Conservation (phyloP, 768 basidiomycete species). For the Termitomyces sp. region DNA sequence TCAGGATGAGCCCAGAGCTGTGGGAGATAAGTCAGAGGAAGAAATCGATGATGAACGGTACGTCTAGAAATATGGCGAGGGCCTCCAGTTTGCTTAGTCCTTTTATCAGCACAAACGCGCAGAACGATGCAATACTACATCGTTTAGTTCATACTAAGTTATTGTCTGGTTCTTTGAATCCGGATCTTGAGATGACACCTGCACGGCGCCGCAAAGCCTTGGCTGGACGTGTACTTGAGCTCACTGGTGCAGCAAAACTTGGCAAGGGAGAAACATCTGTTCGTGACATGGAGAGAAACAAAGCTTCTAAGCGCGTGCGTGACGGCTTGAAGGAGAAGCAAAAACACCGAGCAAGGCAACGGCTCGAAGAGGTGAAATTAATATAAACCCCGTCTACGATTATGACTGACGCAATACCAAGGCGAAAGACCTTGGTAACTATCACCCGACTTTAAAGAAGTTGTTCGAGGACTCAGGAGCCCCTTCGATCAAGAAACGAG, state of each 20-base stretch:
- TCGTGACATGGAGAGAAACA: slow-evolving; percentile 57
- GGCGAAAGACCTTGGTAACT: slow-evolving; percentile 84
- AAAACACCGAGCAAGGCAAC: slow-evolving; percentile 43
- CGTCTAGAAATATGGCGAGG: not conserved
- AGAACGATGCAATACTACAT: slow-evolving; percentile 77
- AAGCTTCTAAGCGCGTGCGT: slow-evolving; percentile 66
- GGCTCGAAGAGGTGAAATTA: slow-evolving; percentile 62
- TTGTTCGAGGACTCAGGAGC: slow-evolving; percentile 39
- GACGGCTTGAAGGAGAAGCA: slow-evolving; percentile 64
- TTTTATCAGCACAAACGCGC: slow-evolving; percentile 55
- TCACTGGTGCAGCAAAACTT: slow-evolving; percentile 60
- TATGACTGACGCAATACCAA: slow-evolving; percentile 20
- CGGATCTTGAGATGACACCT: slow-evolving; percentile 54
- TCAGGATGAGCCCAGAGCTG: slow-evolving; percentile 20
- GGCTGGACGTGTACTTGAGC: slow-evolving; percentile 71
- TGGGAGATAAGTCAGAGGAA: slow-evolving; percentile 21
- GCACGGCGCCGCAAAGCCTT: slow-evolving; percentile 71
- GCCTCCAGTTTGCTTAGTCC: not conserved
- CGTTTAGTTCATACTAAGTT: slow-evolving; percentile 76
- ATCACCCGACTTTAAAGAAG: slow-evolving; percentile 73
- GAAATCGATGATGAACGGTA: slow-evolving; percentile 58
- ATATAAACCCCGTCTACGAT: slow-evolving; percentile 9
- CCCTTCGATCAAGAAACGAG: slow-evolving; percentile 38
- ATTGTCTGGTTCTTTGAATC: slow-evolving; percentile 65
- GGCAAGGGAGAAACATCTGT: slow-evolving; percentile 69